Base-by-base conservation (phyloP, 352 stramenopile genomes). In the Thraustotheca clavata region DNA sequence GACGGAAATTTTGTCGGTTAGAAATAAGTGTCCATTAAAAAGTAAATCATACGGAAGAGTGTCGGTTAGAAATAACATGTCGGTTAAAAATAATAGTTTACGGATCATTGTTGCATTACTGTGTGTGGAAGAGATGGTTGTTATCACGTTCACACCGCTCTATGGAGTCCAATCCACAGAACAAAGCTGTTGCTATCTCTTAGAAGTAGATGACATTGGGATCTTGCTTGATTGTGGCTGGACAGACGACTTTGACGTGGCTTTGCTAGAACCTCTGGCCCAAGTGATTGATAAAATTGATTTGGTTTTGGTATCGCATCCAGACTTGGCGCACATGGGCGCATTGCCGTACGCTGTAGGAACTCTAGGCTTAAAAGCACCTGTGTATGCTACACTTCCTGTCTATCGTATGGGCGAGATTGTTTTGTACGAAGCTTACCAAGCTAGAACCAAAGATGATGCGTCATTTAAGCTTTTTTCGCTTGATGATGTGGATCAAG, bases 321-420 rank as follows among this genome's bases (percentile, higher is more conserved):
- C 86, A 39, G 88, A 96, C 69, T 59, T 96, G 68, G 83, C 82
- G 40, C 88, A 96, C 77, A 92, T 96, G 80, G 88, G 88, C 24
- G 88, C 85, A 18, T 73, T 96, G 62, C 87, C 88, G 32, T 96
- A 96, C 73, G 85, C 87, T 33, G 86, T 95, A 62, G 83, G 84
- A 33, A 89, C 88, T 66, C 72, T 95, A 31, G 84, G 83, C 0
- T 77, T 95, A 6, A 79, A 88, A 27, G 83, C 88, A 32, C 91
- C 88, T 9, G 82, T 98, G 18, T 97, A 97, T 67, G 89, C 89
- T 16, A 98, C 96, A 18, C 88, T 97, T 32, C 93, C 96, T 1
- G 96, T 96, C 20, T 86, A 98, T 31, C 96, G 97, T 73, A 98
- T 98, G 91, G 95, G 95, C 9, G 91, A 98, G 76, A 98, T 98